Base-by-base conservation (phyloP, 441 rosid species). In the Biscutella laevigata region DNA sequence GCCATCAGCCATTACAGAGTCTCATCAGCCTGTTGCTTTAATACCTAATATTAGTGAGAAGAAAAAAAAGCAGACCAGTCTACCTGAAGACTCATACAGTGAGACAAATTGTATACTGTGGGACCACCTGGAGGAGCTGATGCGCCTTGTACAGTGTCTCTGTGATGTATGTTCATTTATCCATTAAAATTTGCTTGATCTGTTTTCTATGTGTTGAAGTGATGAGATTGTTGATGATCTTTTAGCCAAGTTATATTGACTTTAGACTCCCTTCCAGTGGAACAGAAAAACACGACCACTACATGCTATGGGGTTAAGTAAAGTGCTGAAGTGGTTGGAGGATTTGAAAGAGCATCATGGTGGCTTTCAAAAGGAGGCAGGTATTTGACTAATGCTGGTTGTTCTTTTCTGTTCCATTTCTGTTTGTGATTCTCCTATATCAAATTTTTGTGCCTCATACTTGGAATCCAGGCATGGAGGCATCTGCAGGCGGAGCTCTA, bases 271-370 rank as follows among this genome's bases (percentile, higher is more conserved):
- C 4, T 57, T 71, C 53, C 64, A 87, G 98, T 90, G 98, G 98
- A 90, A 80, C 78, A 77, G 66, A 64, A 90, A 74, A 69, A 78
- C 84, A 57, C 85, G 92, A 68, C 68, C 76, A 40, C 74, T 90
- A 59, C 95, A 90, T 39, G 89, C 95, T 51, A 79, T 77, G 68
- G 98, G 98, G 61, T 61, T 74, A 71, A 80, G 76, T 64, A 74
- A 76, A 63, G 94, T 90, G 67, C 77, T 81, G 59, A 82, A 70
- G 74, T 90, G 98, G 98, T 70, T 86, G 69, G 70, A 71, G 63
- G 82, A 78, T 65, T 64, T 87, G 53, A 66, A 72, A 67, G 70
- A 42, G 43, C 76, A 66, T 41, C 67, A 79, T 68, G 59, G 77
- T 63, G 61, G 35, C 60, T 30, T 68, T 57, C 76, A 64, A 61